Percentiles rank a stretch among this genome's conserved stretches.
Conservation (phyloP, 768 basidiomycete genomes). For the Goffeauzyma gilvescens region DNA sequence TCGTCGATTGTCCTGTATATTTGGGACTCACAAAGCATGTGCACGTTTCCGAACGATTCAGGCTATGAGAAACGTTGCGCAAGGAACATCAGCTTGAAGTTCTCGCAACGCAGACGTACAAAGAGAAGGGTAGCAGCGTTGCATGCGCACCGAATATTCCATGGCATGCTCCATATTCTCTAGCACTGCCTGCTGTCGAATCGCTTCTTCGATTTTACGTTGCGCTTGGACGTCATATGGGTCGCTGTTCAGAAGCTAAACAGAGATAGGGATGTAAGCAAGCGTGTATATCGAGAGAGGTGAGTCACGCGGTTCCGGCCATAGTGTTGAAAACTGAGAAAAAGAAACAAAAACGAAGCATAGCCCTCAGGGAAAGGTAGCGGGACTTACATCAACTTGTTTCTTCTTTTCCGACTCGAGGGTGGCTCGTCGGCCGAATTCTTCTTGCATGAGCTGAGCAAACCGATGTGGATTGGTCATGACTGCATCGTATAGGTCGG, state of each 20-base stretch:
- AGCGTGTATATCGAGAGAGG: neutral
- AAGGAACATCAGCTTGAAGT: neutral
- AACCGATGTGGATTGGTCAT: slow-evolving; percentile 52
- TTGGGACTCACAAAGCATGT: slow-evolving; percentile 76
- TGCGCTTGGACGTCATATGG: slow-evolving; percentile 87
- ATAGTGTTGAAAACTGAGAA: too few species aligned
- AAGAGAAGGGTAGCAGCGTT: slow-evolving; percentile 16
- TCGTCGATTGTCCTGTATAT: too few species aligned
- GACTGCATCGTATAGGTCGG: slow-evolving; percentile 60
- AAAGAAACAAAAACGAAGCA: too few species aligned
- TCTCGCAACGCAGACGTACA: neutral
- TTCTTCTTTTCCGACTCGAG: slow-evolving; percentile 39
- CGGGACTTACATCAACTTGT: slow-evolving; percentile 30
- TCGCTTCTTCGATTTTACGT: slow-evolving; percentile 76
- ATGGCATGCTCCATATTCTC: slow-evolving; percentile 89
- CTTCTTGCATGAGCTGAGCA: slow-evolving; percentile 40
- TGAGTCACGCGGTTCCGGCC: too few species aligned
- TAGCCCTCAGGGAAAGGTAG: neutral
- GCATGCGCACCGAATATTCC: slow-evolving; percentile 43
- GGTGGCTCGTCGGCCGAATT: slow-evolving; percentile 11
- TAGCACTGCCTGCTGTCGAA: slow-evolving; percentile 65
- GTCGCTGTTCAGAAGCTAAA: slow-evolving; percentile 57
- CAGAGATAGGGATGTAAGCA: slow-evolving; percentile 24
- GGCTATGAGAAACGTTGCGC: slow-evolving; percentile 35
- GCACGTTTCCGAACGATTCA: slow-evolving; percentile 79